Evolutionary conservation across 352 stramenopile species (phyloP), one percentile per base, ranked within the genome.

Genomic region (Phytophthora hybrid): DNA sequence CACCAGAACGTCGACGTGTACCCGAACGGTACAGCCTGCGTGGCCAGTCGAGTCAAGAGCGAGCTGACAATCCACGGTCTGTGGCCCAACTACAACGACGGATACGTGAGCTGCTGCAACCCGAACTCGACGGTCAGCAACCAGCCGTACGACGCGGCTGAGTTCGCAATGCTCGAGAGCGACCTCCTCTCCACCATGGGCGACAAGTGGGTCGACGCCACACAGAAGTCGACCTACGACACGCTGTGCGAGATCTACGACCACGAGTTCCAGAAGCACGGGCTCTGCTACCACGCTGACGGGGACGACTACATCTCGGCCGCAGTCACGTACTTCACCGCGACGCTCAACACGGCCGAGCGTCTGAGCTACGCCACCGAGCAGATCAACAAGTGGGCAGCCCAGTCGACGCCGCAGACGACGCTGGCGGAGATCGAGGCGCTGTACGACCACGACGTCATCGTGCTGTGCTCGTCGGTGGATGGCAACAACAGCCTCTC

Each of bases 241-340:
- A 77, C 76, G 62, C 73, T 93, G 10, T 93, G 86, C 60, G 83
- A 93, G 76, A 87, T 90, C 68, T 93, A 92, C 77, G 79, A 91
- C 74, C 86, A 93, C 78, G 84, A 92, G 70, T 91, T 88, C 77
- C 86, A 93, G 80, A 93, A 93, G 80, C 86, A 92, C 73, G 86
- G 86, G 5, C 68, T 92, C 52, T 93, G 87, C 82, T 93, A 87
- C 71, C 73, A 73, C 53, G 85, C 87, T 0, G 74, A 78, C 29
- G 84, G 66, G 5, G 73, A 76, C 67, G 73, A 93, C 77, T 85
- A 71, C 55, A 77, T 82, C 39, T 71, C 81, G 26, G 78, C 76
- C 13, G 80, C 86, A 7, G 81, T 81, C 13, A 79, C 82, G 52
- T 93, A 93, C 85, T 92, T 93, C 55, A 37, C 74, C 34, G 80